These are phyloP conservation scores for Pseudogymnoascus destructans DNA, from an alignment of 2,329 filamentous ascomycete species.

Conservation along the genomic window DNA sequence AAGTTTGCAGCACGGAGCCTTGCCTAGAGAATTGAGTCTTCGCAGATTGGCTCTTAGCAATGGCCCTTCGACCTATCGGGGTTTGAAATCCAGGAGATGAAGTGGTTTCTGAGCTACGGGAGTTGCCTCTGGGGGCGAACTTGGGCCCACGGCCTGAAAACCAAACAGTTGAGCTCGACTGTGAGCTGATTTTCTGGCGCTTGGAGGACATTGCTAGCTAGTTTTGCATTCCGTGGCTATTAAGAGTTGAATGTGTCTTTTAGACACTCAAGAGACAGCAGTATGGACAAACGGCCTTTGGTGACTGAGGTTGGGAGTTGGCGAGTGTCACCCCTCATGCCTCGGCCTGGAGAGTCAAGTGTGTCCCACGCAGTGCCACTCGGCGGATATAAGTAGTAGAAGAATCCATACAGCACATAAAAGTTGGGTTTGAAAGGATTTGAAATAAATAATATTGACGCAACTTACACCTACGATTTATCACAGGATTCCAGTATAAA, in stretches of 20 bases:
- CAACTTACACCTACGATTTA: not conserved
- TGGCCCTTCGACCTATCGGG: not conserved
- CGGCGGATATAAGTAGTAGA: not conserved
- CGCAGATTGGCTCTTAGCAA: not conserved
- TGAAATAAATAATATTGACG: not conserved
- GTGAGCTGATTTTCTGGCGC: not conserved
- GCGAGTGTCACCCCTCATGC: not conserved
- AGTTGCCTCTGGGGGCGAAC: not conserved
- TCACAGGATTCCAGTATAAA: not conserved
- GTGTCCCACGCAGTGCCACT: not conserved
- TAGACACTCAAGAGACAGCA: not conserved
- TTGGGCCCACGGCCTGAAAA: not conserved
- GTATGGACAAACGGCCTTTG: not conserved
- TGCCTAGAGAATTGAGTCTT: constrained; percentile 14
- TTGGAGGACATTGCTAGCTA: not conserved
- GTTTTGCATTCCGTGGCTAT: not conserved
- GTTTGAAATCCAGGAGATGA: constrained; percentile 7
- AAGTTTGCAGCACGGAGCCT: constrained; percentile 15
- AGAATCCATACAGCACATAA: not conserved
- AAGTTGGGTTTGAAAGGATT: not conserved
- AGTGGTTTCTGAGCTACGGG: not conserved
- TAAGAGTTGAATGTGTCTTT: not conserved
- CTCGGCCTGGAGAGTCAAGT: not conserved
- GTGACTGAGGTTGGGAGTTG: not conserved
- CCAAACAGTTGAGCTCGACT: not conserved